Conservation (phyloP, 306 rosid genomes). For the Quercus cerris region DNA sequence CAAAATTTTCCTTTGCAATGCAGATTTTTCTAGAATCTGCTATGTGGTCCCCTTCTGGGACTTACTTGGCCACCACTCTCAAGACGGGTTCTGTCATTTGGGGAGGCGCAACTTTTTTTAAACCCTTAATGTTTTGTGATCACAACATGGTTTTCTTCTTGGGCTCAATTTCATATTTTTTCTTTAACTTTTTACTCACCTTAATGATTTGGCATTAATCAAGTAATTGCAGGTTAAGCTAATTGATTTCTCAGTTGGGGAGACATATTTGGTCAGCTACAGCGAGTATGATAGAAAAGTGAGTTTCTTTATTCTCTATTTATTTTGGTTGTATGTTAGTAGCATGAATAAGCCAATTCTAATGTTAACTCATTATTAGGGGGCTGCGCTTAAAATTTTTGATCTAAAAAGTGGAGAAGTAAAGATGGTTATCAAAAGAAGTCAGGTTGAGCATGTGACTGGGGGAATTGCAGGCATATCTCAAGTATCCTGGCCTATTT, state of each 20-base stretch:
- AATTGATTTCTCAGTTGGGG: slow-evolving; percentile 50
- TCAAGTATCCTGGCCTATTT: slow-evolving; percentile 47
- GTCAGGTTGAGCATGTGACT: slow-evolving; percentile 35
- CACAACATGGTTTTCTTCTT: slow-evolving; percentile 33
- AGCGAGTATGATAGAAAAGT: slow-evolving; percentile 48
- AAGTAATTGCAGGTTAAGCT: slow-evolving; percentile 35
- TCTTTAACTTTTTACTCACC: not conserved
- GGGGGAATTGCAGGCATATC: slow-evolving; percentile 44
- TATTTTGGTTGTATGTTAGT: not conserved
- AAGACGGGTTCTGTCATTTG: slow-evolving; percentile 49
- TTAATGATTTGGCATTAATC: not conserved
- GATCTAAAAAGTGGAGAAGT: slow-evolving; percentile 50
- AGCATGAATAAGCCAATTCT: not conserved
- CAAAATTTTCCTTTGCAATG: too few species aligned
- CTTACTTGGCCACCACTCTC: slow-evolving; percentile 41
- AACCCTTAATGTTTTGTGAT: slow-evolving; percentile 46
- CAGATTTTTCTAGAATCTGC: too few species aligned
- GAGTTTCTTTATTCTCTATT: slow-evolving; percentile 1
- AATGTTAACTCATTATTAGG: slow-evolving; percentile 19
- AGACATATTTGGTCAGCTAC: slow-evolving; percentile 46
- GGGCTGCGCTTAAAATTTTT: slow-evolving; percentile 44
- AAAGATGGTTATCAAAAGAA: slow-evolving; percentile 47
- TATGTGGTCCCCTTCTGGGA: slow-evolving; percentile 43
- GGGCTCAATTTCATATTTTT: not conserved
- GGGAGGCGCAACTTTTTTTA: slow-evolving; percentile 45